Percentiles rank a stretch among this genome's conserved stretches.
Evolutionary conservation across 2,329 filamentous ascomycete species (phyloP).

Genomic region (Cladosporium sp.): DNA sequence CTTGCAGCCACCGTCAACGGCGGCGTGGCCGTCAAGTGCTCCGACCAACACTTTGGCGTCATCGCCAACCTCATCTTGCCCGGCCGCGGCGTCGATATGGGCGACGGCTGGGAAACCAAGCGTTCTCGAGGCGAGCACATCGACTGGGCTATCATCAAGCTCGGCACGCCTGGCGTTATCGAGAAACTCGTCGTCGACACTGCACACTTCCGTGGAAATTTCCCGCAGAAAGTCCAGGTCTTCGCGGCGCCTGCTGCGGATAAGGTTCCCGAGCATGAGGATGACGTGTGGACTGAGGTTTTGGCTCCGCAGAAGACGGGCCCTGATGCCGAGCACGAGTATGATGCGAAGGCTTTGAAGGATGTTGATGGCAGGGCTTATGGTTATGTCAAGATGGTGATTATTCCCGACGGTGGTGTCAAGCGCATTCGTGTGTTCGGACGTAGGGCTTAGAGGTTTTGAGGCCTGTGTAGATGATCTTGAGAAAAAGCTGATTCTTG

Average conservation of each 20-base stretch:
- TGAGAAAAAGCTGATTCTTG: too few relatives aligned
- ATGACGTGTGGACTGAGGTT: constrained; percentile 63
- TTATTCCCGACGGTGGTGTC: constrained; percentile 89
- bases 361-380: constrained; percentile 56
- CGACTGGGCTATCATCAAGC: constrained; percentile 75
- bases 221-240: constrained; percentile 70
- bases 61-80: constrained; percentile 78
- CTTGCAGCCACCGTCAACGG: constrained; percentile 75
- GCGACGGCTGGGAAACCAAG: constrained; percentile 82
- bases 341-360: constrained; percentile 40
- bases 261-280: constrained; percentile 52
- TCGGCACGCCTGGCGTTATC: constrained; percentile 63
- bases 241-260: constrained; percentile 53
- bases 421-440: constrained; percentile 80
- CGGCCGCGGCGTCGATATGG: constrained; percentile 77
- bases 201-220: constrained; percentile 79
- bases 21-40: constrained; percentile 69
- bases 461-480: too few relatives aligned
- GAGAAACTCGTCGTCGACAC: constrained; percentile 72
- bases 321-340: constrained; percentile 69
- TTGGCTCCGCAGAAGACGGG: constrained; percentile 64
- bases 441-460: constrained; percentile 39
- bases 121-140: constrained; percentile 69
- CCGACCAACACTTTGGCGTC: constrained; percentile 79
- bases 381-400: constrained; percentile 83